These are phyloP conservation scores for Cotoneaster glaucophyllus DNA, from an alignment of 306 rosid species.

Conservation along the genomic window DNA sequence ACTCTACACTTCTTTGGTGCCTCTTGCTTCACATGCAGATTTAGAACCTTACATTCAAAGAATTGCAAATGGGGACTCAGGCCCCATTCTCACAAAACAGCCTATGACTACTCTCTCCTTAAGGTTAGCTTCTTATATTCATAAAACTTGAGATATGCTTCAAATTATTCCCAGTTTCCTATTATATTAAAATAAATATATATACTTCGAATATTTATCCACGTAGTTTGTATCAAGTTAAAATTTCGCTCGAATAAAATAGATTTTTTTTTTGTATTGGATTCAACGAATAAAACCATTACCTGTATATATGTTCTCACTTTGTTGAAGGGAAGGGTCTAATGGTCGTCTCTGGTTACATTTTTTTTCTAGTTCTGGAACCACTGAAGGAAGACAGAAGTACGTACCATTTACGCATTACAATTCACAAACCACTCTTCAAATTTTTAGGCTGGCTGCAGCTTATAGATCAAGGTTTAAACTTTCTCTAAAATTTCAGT, in stretches of 20 bases:
- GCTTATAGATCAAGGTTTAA: conserved; percentile 80
- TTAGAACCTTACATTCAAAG: conserved; percentile 74
- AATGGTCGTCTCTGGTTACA: background rate
- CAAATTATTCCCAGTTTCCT: background rate
- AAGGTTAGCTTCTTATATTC: conserved; percentile 35
- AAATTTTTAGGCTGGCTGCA: conserved; percentile 72
- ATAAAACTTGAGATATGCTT: background rate
- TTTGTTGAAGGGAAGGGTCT: background rate
- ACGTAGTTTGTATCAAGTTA: no score
- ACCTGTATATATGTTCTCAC: background rate
- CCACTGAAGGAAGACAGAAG: conserved; percentile 90
- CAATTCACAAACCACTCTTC: conserved; percentile 90
- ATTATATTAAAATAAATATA: background rate
- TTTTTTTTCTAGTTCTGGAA: conserved; percentile 60
- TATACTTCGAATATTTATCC: no score
- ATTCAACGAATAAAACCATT: background rate
- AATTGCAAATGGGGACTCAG: conserved; percentile 70
- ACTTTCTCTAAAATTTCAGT: background rate
- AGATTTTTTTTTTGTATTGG: background rate
- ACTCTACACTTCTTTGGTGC: conserved; percentile 68
- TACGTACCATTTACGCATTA: conserved; percentile 75
- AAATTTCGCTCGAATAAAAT: background rate
- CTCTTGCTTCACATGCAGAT: conserved; percentile 70
- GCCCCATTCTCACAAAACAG: conserved; percentile 63
- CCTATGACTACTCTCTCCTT: conserved; percentile 75